Evolutionary conservation across 2,329 filamentous ascomycete species (phyloP), one percentile per base, ranked within the genome.

Genomic region (Cordyceps farinosa): DNA sequence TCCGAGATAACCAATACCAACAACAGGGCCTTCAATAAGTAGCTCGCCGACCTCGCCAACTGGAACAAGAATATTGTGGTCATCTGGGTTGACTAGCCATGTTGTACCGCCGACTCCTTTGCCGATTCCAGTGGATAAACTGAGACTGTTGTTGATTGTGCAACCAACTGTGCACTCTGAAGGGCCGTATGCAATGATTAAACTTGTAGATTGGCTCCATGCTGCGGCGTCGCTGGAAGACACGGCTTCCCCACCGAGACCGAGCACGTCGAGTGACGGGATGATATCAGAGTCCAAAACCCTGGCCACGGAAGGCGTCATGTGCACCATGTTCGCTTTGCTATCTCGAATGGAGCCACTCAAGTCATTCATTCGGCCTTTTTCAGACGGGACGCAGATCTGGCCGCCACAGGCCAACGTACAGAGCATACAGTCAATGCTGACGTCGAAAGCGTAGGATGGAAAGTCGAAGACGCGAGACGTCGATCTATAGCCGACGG

Each of bases 1-100:
- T 57, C 82, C 82, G 29, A 88, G 74, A 64, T 90, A 90, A 32
- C 85, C 86, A 40, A 83, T 76, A 10, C 85, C 86, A 2, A 90
- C 83, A n/a, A 84, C 80, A 1, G 85, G 84, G 0, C 84, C 84
- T 65, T 83, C 82, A 15, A 86, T 74, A 3, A 84, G 71, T n/a
- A 85, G 73, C 69, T 85, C 82, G 6, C 83, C 83, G 1, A 84
- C 76, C 2, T 76, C 73, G 0, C 82, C 82, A 0, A 83, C 71
- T 0, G 81, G 79, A 5, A 80, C 75, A 4, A 84, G 76, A 17
- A 72, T 74, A 61, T 82, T 69, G 63, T 81, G 76, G 60, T 82
- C 75, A 1, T 78, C 75, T 0, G 81, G 77, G 52, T 84, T 78
- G 11, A 83, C 79, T 27, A 84, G 78, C 81, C 81, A 84, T n/a